Percentiles rank a stretch among this genome's conserved stretches.
phyloP scores from a whole-genome alignment of 495 filamentous ascomycete genomes.

The Daldinia decipiens region DNA sequence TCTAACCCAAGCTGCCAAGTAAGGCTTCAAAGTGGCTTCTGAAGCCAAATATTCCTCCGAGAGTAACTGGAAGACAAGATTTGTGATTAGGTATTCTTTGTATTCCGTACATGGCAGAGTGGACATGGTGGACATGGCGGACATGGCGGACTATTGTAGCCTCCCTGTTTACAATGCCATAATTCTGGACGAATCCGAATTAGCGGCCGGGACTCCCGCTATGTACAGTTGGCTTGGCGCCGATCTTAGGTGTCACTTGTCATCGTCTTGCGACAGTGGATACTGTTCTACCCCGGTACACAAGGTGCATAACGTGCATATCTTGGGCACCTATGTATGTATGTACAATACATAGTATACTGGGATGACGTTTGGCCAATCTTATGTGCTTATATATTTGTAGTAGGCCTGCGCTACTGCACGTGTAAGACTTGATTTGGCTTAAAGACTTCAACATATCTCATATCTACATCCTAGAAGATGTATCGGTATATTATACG shows the following conservation, averaged over 20 bases:
- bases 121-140: too few relatives aligned
- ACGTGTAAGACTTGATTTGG: constrained; percentile 26
- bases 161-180: constrained; percentile 29
- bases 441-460: neutral
- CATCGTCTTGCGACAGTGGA: constrained; percentile 11
- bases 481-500: neutral
- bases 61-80: constrained; percentile 2
- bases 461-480: neutral
- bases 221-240: constrained; percentile 32
- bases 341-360: too few relatives aligned
- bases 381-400: neutral
- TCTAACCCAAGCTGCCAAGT: neutral
- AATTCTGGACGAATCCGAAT: constrained; percentile 25
- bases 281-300: constrained; percentile 5
- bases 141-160: constrained; percentile 8
- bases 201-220: constrained; percentile 34
- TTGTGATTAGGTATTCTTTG: constrained; percentile 1
- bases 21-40: constrained; percentile 16
- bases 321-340: too few relatives aligned
- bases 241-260: constrained; percentile 20
- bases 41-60: constrained; percentile 7
- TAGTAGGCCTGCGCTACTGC: constrained; percentile 2
- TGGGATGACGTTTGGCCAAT: neutral
- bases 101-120: too few relatives aligned
- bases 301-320: constrained; percentile 18